phyloP scores from a whole-genome alignment of 2,329 filamentous ascomycete species.

The Pseudogymnoascus sp. region DNA sequence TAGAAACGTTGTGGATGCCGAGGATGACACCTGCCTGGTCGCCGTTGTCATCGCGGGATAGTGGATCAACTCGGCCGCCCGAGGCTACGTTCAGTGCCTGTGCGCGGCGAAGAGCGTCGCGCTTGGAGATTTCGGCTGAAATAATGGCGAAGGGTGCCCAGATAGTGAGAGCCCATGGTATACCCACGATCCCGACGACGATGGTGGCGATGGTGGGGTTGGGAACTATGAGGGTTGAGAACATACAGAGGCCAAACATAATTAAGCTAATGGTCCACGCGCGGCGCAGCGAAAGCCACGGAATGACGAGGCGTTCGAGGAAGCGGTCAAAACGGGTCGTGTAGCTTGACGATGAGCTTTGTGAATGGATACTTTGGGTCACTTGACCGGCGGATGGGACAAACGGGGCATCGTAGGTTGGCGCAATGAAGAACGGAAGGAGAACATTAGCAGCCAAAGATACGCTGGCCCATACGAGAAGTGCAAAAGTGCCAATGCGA shows the following conservation, averaged over 20 bases:
- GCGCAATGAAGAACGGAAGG: conserved; percentile 78
- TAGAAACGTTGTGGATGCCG: conserved; percentile 91
- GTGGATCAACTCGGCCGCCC: conserved; percentile 29
- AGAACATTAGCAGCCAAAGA: conserved; percentile 77
- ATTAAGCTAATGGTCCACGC: conserved; percentile 82
- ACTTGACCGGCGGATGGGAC: conserved; percentile 27
- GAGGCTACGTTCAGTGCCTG: conserved; percentile 33
- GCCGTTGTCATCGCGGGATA: conserved; percentile 14
- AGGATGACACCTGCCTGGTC: conserved; percentile 62
- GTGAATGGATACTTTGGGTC: conserved; percentile 27
- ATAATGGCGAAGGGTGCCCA: conserved; percentile 97
- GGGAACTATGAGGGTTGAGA: conserved; percentile 72
- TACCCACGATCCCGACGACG: conserved; percentile 74
- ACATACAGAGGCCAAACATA: conserved; percentile 78
- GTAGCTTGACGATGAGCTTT: conserved; percentile 23
- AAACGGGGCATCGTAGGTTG: conserved; percentile 56
- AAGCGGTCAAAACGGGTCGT: conserved; percentile 29
- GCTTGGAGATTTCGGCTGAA: conserved; percentile 80
- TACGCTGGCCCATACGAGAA: conserved; percentile 81
- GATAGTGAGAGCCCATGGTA: conserved; percentile 86
- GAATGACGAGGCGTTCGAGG: conserved; percentile 64
- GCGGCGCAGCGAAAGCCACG: conserved; percentile 77
- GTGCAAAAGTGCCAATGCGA: conserved; percentile 78
- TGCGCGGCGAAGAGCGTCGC: conserved; percentile 60
- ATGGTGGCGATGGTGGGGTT: conserved; percentile 66